Evolutionary conservation across 1,284 basidiomycete species (phyloP).

Genomic region (Boletus albobrunnescens): DNA sequence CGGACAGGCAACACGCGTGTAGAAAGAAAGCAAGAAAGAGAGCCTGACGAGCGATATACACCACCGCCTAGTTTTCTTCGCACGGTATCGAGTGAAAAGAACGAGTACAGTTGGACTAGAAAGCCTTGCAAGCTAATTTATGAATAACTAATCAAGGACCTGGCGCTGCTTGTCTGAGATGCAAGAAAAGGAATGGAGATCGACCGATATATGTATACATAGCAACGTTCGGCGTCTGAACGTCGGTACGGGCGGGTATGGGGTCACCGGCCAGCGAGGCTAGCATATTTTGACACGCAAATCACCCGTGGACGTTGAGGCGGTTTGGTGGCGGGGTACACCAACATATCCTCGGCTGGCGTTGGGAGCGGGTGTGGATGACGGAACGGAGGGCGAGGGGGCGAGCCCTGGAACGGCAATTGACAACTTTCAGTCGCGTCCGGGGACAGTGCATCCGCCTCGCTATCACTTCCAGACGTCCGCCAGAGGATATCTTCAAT

Average conservation of each 20-base stretch:
- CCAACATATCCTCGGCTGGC: constrained; percentile 46
- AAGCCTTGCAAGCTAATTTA: constrained; percentile 21
- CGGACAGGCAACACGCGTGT: constrained; percentile 33
- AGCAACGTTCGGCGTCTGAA: background rate
- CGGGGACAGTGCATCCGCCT: constrained; percentile 21
- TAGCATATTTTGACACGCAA: constrained; percentile 32
- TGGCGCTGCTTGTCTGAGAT: background rate
- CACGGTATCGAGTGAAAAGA: constrained; percentile 10
- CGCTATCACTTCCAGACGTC: constrained; percentile 30
- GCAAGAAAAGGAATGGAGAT: constrained; percentile 8
- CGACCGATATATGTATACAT: constrained; percentile 2
- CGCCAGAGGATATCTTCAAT: constrained; percentile 32
- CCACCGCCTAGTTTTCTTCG: too few relatives aligned
- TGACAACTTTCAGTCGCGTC: constrained; percentile 23
- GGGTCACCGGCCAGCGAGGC: constrained; percentile 35
- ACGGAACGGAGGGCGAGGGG: constrained; percentile 15
- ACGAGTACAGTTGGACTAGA: background rate
- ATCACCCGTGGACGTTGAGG: constrained; percentile 15
- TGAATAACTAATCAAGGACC: constrained; percentile 24
- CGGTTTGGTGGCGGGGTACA: constrained; percentile 17
- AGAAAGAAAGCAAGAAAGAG: background rate
- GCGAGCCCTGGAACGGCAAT: constrained; percentile 15
- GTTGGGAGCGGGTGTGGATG: constrained; percentile 48
- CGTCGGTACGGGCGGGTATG: background rate
- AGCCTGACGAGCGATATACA: too few relatives aligned